Evolutionary conservation across 306 rosid genomes (phyloP), one percentile per base, ranked within the genome.

Genomic region (Calophaca sinica): DNA sequence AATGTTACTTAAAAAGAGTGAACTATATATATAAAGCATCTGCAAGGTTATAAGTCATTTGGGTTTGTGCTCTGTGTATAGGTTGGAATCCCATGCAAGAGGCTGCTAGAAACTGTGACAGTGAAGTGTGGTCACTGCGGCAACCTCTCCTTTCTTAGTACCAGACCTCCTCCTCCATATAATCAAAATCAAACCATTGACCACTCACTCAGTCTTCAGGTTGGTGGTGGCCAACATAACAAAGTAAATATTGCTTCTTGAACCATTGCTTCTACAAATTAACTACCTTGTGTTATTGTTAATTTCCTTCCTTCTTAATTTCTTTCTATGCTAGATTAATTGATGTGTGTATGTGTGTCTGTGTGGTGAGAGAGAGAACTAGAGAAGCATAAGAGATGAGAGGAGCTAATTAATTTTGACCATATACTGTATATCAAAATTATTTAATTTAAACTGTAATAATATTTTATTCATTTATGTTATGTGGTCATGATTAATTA

Each of bases 81-180:
- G 98, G 98, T 93, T 82, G 98, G 96, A 44, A 86, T 93, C 42
- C 98, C 98, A 85, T 87, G 84, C 92, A 93, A 88, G 84, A 74
- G 96, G 81, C 81, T 85, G 78, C 39, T 91, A 81, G 98, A 91
- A 75, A 91, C 98, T 4, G 96, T 93, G 83, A 93, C 98, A 15
- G 98, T 93, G 87, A 93, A 93, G 79, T 93, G 98, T 57, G 98
- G 98, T 7, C 97, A 93, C 77, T 93, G 98, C 70, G 85, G 97
- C 48, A 93, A 91, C 84, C 97, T 91, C 52, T 93, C 98, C 3
- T 91, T 91, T 69, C 92, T 93, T 10, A 90, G 88, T 90, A 91
- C 98, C 62, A 84, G 92, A 35, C 89, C 97, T 35, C 90, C 93
- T 3, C 2, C 3, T 68, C 51, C 88, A 5, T 38, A 7, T 10